Percentiles rank a stretch among this genome's conserved stretches.
Evolutionary conservation across 257 asterid genomes (phyloP).

Genomic region (Lycium barbarum): DNA sequence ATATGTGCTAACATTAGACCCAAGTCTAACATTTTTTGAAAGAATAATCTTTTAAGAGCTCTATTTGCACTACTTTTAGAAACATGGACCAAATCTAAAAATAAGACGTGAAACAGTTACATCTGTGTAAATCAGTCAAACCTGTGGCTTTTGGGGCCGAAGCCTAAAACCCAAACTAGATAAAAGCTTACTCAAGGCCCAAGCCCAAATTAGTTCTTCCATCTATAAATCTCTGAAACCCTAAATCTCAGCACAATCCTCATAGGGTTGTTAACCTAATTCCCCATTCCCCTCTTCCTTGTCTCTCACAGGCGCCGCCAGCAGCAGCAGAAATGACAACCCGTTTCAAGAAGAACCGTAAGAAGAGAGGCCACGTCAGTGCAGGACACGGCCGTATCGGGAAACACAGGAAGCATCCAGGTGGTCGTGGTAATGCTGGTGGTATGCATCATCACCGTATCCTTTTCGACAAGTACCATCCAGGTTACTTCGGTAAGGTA

Average conservation of each 20-base stretch:
- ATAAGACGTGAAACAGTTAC: no score
- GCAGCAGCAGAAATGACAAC: conserved; percentile 56
- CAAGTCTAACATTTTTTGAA: no score
- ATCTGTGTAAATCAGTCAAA: no score
- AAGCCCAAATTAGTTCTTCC: background rate
- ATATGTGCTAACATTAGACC: no score
- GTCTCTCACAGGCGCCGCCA: background rate
- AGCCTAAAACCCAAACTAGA: no score
- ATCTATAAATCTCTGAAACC: conserved; percentile 28
- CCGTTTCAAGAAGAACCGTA: conserved; percentile 72
- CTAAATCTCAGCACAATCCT: background rate
- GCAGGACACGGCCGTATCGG: conserved; percentile 87
- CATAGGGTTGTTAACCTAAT: background rate
- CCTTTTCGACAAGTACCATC: conserved; percentile 82
- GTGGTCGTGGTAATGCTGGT: conserved; percentile 82
- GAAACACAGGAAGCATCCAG: conserved; percentile 82
- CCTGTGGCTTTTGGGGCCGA: no score
- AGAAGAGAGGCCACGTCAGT: conserved; percentile 87
- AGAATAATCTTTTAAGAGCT: no score
- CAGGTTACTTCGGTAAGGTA: conserved; percentile 75
- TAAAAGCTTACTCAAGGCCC: background rate
- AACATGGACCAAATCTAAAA: no score
- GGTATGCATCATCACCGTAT: conserved; percentile 88
- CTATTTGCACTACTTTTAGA: no score
- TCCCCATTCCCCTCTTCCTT: background rate